Evolutionary conservation across 192 early-diverging fungal species (phyloP).

Genomic region (Backusella mclennaniae): DNA sequence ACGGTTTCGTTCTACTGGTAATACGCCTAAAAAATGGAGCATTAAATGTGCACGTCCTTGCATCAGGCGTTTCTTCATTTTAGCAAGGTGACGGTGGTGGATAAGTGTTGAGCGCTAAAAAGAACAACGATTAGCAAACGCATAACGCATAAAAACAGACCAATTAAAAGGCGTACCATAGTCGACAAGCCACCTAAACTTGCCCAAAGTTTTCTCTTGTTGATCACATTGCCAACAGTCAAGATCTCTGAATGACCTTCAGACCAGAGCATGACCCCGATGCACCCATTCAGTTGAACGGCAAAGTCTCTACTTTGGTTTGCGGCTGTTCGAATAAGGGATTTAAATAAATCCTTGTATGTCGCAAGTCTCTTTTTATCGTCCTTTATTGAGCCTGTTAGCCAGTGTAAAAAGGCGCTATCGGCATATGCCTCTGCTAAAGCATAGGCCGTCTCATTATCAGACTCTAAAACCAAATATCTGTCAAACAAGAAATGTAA

Average conservation of each 20-base stretch:
- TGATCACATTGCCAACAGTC: neutral
- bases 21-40: conserved; percentile 24
- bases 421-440: conserved; percentile 20
- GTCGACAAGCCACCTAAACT: neutral
- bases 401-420: conserved; percentile 14
- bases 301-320: conserved; percentile 22
- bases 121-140: neutral
- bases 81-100: conserved; percentile 3
- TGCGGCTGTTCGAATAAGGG: neutral
- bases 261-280: conserved; percentile 29
- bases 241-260: conserved; percentile 9
- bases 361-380: neutral
- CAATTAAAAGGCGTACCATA: neutral
- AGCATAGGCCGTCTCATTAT: conserved; percentile 19
- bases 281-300: conserved; percentile 25
- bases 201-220: conserved; percentile 1
- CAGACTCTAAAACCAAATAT: conserved; percentile 2
- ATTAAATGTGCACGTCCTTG: conserved; percentile 11
- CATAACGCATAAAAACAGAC: neutral
- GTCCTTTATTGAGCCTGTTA: conserved; percentile 17
- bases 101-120: neutral
- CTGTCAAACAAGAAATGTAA: neutral
- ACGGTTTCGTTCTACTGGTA: conserved; percentile 18
- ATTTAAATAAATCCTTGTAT: conserved; percentile 12
- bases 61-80: conserved; percentile 2